A percentile compares a stretch with the other conserved stretches of the same genome.
Evolutionary conservation across 2,329 filamentous ascomycete species (phyloP).

Genomic region (Pseudogymnoascus pannorum): DNA sequence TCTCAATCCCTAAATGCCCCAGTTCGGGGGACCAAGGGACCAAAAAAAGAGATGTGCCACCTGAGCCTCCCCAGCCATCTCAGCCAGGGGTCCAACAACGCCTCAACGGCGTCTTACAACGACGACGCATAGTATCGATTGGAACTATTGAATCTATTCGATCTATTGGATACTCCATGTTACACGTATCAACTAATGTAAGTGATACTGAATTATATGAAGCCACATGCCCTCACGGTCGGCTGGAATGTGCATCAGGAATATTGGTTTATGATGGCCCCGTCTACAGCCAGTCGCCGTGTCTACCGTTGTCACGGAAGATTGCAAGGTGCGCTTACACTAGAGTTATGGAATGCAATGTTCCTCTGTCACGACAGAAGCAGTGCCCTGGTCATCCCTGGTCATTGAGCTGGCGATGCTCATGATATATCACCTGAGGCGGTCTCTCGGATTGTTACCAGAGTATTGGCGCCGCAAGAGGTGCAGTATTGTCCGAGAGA

Average conservation of each 20-base stretch:
- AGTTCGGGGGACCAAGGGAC: not conserved
- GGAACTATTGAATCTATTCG: not conserved
- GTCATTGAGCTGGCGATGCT: not conserved
- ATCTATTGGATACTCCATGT: not conserved
- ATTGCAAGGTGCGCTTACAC: not conserved
- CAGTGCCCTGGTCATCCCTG: not conserved
- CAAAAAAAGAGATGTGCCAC: not conserved
- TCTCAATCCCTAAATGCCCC: not conserved
- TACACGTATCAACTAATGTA: not conserved
- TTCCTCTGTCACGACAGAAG: not conserved
- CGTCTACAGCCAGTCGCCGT: not conserved
- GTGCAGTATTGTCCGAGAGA: conserved; percentile 7
- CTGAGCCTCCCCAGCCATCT: not conserved
- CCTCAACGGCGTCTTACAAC: not conserved
- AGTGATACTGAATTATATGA: not conserved
- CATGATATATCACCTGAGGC: not conserved
- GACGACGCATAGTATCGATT: not conserved
- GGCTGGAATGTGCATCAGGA: not conserved
- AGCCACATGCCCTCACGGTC: not conserved
- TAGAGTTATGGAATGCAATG: not conserved
- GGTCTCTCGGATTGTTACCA: not conserved
- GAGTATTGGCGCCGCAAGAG: not conserved
- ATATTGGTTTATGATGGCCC: not conserved
- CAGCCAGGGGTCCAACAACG: not conserved
- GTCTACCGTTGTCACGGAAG: not conserved